Conservation (phyloP, 1,284 basidiomycete species). For the Neotropicomus parvogracilis region DNA sequence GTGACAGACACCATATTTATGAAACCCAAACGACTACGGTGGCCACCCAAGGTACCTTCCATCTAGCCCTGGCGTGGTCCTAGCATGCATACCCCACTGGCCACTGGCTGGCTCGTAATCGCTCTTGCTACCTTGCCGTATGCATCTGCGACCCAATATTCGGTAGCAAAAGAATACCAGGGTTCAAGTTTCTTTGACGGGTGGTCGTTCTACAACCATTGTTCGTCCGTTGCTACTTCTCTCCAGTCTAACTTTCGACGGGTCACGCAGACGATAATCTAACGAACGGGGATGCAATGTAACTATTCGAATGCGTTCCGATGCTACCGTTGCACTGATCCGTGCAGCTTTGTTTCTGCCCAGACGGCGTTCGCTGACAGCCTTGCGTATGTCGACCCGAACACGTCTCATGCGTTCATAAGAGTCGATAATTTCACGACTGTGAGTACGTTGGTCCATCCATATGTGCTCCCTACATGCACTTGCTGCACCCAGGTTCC, state of each 20-base stretch:
- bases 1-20: constrained; percentile 12
- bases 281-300: constrained; percentile 68
- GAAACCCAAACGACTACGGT: neutral
- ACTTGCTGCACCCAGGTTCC: constrained; percentile 23
- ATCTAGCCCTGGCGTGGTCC: neutral
- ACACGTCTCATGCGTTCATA: constrained; percentile 63
- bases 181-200: constrained; percentile 52
- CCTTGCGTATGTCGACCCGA: constrained; percentile 59
- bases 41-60: neutral
- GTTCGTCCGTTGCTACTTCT: constrained; percentile 31
- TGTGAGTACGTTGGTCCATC: constrained; percentile 31
- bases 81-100: constrained; percentile 10
- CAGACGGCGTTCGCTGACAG: constrained; percentile 44
- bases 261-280: constrained; percentile 55
- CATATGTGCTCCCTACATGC: neutral
- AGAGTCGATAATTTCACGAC: constrained; percentile 65
- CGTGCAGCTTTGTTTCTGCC: constrained; percentile 51
- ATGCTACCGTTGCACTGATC: constrained; percentile 1
- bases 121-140: constrained; percentile 9
- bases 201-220: constrained; percentile 53
- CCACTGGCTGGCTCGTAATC: constrained; percentile 8
- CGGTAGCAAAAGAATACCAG: constrained; percentile 45
- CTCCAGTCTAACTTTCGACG: neutral
- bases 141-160: constrained; percentile 36
- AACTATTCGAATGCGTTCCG: constrained; percentile 14